Evolutionary conservation across 73 alveolate species (phyloP).

Genomic region (Tetrahymena borealis): DNA sequence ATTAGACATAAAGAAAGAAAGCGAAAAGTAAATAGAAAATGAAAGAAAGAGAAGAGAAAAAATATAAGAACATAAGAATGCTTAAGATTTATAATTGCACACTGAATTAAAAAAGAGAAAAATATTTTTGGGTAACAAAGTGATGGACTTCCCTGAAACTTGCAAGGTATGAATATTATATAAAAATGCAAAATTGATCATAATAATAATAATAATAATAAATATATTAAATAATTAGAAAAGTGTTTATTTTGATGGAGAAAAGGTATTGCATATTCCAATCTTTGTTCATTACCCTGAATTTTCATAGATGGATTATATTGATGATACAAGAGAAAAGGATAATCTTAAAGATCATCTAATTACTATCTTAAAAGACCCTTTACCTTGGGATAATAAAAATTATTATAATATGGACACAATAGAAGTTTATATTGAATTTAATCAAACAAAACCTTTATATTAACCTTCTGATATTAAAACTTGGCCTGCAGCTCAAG

Average conservation of each 20-base stretch:
- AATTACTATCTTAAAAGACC: slow-evolving; percentile 4
- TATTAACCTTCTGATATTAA: not conserved
- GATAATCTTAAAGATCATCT: slow-evolving; percentile 5
- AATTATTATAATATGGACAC: slow-evolving; percentile 1
- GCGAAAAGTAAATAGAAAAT: slow-evolving; percentile 1
- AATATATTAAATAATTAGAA: not conserved
- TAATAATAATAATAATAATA: not conserved
- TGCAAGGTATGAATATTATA: not conserved
- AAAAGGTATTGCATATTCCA: slow-evolving; percentile 9
- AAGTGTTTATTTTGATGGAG: slow-evolving; percentile 1
- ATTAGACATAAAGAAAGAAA: slow-evolving; percentile 4
- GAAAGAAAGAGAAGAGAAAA: slow-evolving; percentile 5
- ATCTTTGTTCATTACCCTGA: slow-evolving; percentile 34
- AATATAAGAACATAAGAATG: slow-evolving; percentile 4
- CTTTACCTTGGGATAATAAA: slow-evolving; percentile 42
- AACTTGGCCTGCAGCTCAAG: not conserved
- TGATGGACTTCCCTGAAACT: slow-evolving; percentile 8
- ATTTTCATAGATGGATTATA: slow-evolving; percentile 28
- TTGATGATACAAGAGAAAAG: slow-evolving; percentile 12
- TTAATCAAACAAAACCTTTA: not conserved
- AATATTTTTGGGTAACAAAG: slow-evolving; percentile 6
- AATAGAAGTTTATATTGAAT: slow-evolving; percentile 32
- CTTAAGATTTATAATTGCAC: not conserved
- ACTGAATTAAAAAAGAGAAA: slow-evolving; percentile 5
- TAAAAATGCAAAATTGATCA: not conserved